Base-by-base conservation (phyloP, 352 stramenopile species). In the Globisporangium acanthophoron region DNA sequence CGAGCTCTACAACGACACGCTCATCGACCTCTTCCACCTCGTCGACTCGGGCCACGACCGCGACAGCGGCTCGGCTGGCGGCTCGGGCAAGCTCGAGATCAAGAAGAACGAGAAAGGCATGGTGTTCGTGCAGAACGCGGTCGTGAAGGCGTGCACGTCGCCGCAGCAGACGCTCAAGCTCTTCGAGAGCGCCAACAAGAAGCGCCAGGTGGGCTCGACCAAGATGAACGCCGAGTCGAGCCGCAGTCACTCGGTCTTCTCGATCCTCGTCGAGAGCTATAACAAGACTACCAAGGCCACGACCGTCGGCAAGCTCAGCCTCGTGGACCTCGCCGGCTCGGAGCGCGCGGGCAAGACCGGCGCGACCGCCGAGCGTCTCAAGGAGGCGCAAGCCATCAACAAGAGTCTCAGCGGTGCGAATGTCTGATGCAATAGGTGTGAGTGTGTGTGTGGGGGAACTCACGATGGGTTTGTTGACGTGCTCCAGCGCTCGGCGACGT, bases 141-240 rank as follows among this genome's bases (percentile, higher is more conserved):
- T 89, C 33, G 68, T 89, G 48, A 96, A 96, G 66, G 65, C 67
- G 39, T 90, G 78, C 40, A 73, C 67, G 24, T 80, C 69, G 7
- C 64, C 88, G 0, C 68, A 90, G 41, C 88, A 96, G 54, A 87
- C 92, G 5, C 66, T 96, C 43, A 78, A 76, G 31, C 59, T 98
- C 21, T 97, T 98, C 51, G 85, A 96, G 37, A 56, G 54, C 13
- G 92, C 89, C 24, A 96, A 96, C 73, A 83, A 83, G 51, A 91
- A 95, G 63, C 77, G 94, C 3, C 85, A 97, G 54, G 88, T 97
- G 9, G 88, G 82, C 3, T 84, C 88, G 2, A 97, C 90, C 45
- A 96, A 96, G 71, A 97, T 97, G 91, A 97, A 97, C 70, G 87
- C 86, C 51, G 89, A 96, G 60, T 95, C 78, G 64, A 92, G 74